phyloP scores from a whole-genome alignment of 2,329 filamentous ascomycete species.

The Atkinsonella hypoxylon region DNA sequence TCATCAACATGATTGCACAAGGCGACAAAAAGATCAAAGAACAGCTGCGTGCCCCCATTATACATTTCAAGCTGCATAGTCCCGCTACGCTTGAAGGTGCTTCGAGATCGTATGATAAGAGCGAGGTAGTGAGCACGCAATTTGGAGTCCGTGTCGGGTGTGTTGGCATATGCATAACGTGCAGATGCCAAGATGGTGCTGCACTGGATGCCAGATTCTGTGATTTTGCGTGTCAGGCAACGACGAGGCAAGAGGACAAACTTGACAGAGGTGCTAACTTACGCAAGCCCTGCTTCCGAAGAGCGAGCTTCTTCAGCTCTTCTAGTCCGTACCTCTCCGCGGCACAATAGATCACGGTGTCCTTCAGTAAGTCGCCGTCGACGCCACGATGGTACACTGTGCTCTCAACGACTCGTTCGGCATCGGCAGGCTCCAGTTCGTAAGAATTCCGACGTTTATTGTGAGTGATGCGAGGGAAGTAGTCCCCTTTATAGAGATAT shows the following conservation, averaged over 20 bases:
- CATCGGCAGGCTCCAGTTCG: slow-evolving; percentile 57
- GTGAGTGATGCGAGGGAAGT: slow-evolving; percentile 71
- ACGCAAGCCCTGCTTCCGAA: slow-evolving; percentile 83
- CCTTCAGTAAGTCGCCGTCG: slow-evolving; percentile 63
- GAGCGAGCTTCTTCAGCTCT: slow-evolving; percentile 70
- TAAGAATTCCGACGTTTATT: slow-evolving; percentile 72
- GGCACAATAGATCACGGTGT: slow-evolving; percentile 84
- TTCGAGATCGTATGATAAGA: slow-evolving; percentile 77
- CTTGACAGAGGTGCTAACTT: slow-evolving; percentile 20
- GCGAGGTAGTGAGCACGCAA: slow-evolving; percentile 83
- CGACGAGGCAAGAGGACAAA: not conserved
- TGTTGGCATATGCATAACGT: slow-evolving; percentile 82
- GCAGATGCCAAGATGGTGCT: slow-evolving; percentile 77
- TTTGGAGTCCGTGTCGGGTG: slow-evolving; percentile 82
- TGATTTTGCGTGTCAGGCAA: slow-evolving; percentile 5
- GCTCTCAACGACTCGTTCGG: slow-evolving; percentile 41
- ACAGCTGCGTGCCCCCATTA: slow-evolving; percentile 66
- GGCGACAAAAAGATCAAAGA: slow-evolving; percentile 89
- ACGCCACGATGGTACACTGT: slow-evolving; percentile 57
- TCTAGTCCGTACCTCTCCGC: slow-evolving; percentile 75
- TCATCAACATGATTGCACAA: slow-evolving; percentile 83
- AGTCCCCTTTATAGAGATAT: slow-evolving; percentile 89
- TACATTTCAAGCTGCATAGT: slow-evolving; percentile 97
- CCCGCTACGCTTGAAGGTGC: slow-evolving; percentile 84
- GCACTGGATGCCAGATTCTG: slow-evolving; percentile 67